phyloP scores from a whole-genome alignment of 2,329 filamentous ascomycete genomes.

The Arthrobotrys musiformis region DNA sequence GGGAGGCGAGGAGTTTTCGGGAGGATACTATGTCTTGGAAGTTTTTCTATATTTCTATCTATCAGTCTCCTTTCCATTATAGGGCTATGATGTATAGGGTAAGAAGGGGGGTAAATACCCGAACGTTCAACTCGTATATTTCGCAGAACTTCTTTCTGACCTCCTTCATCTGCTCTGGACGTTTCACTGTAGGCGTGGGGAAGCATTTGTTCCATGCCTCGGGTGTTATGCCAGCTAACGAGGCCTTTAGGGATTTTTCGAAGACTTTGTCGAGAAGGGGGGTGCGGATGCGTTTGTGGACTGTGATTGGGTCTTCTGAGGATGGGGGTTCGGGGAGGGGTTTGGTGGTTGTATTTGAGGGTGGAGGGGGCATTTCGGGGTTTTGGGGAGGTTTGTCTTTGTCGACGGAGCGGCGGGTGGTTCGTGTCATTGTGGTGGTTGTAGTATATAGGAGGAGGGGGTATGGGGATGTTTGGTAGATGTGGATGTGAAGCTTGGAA shows the following conservation, averaged over 20 bases:
- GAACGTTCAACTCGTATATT: conserved; percentile 47
- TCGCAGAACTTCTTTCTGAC: conserved; percentile 44
- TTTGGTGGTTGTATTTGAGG: not conserved
- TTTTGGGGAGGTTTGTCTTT: conserved; percentile 14
- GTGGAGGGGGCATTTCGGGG: conserved; percentile 31
- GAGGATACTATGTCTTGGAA: conserved; percentile 46
- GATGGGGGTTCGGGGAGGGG: not conserved
- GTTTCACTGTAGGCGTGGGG: conserved; percentile 27
- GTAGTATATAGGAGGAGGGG: too few relatives aligned
- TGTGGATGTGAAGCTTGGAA: conserved; percentile 11
- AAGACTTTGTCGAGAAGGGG: conserved; percentile 51
- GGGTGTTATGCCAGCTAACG: conserved; percentile 39
- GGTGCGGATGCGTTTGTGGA: conserved; percentile 45
- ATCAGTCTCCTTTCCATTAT: too few relatives aligned
- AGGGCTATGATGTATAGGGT: too few relatives aligned
- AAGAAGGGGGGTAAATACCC: too few relatives aligned
- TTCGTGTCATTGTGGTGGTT: conserved; percentile 38
- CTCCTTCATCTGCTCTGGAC: conserved; percentile 43
- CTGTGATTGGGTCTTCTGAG: conserved; percentile 24
- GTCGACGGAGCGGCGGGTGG: conserved; percentile 40
- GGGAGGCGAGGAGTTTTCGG: conserved; percentile 41
- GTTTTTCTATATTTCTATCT: conserved; percentile 47
- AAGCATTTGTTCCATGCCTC: conserved; percentile 53
- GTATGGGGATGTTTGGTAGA: too few relatives aligned
- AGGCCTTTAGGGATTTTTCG: conserved; percentile 40